phyloP scores from a whole-genome alignment of 441 rosid species.

The Mallotus japonicus region DNA sequence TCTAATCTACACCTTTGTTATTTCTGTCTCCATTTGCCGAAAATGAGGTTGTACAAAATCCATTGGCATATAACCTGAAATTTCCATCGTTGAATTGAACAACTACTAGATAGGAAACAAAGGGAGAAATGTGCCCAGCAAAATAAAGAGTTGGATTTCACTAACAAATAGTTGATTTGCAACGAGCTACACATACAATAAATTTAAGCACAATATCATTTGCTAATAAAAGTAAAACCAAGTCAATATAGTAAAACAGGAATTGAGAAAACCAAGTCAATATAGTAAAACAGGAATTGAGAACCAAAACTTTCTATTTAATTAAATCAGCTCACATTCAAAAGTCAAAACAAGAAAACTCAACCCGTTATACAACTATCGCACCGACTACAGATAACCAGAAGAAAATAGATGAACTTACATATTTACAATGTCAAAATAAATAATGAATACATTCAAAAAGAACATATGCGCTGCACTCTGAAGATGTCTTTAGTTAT shows the following conservation, averaged over 20 bases:
- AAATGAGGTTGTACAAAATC: too few species aligned
- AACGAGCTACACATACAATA: background rate
- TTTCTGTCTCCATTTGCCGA: too few species aligned
- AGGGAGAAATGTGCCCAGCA: too few species aligned
- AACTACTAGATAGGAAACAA: too few species aligned
- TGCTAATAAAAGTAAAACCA: background rate
- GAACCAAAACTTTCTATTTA: background rate
- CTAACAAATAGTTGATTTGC: too few species aligned
- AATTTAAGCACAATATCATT: background rate
- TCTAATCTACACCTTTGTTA: too few species aligned
- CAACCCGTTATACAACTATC: constrained; percentile 21
- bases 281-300: background rate
- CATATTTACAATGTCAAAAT: constrained; percentile 36
- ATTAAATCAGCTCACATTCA: constrained; percentile 6
- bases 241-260: background rate
- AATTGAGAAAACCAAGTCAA: background rate
- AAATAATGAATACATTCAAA: constrained; percentile 1
- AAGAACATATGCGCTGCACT: constrained; percentile 22
- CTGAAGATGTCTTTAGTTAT: constrained; percentile 32
- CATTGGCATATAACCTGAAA: too few species aligned
- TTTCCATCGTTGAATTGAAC: too few species aligned
- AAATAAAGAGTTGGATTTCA: background rate
- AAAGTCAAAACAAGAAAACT: constrained; percentile 9
- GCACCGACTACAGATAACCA: background rate
- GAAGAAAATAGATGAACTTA: constrained; percentile 7